Evolutionary conservation across 2,329 filamentous ascomycete genomes (phyloP), one percentile per base, ranked within the genome.

Genomic region (Xylariales sp.): DNA sequence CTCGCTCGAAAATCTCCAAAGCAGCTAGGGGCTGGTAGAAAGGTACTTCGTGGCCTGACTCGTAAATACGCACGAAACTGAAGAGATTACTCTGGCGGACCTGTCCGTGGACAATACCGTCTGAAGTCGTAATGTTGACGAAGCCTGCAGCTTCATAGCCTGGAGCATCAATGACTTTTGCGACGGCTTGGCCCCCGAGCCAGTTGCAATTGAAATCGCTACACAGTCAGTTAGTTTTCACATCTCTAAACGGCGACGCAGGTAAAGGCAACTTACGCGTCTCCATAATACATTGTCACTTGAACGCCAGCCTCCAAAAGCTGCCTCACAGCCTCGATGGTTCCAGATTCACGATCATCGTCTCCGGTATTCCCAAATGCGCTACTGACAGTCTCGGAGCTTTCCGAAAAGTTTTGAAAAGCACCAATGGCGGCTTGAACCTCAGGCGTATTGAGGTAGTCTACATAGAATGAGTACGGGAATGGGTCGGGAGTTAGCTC

Each of bases 341-440:
- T 58, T 19, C 52, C 52, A 32, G 36, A 31, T 44, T 57, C 55
- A 7, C 57, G 56, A 10, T 42, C 44, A 49, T 59, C 83, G 47
- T 70, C 69, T 24, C 87, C 68, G 18, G 68, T 58, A 42, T 72
- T 55, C 62, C 75, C 85, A 47, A 88, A 76, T 8, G 68, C 60
- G 33, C 70, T 52, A 7, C 68, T 65, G 33, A 81, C 65, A 39
- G 61, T 53, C 46, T 43, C 62, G 41, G 55, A 66, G 43, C 66
- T 70, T 24, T 57, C 60, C 3, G 73, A 73, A 60, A 73, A 84
- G 55, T 82, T 84, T 40, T 70, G 69, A 50, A 61, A 76, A 0
- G 76, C 78, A 11, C 79, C 78, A 42, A 83, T 73, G 0, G 77
- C 77, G 10, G 62, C 53, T 48, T 76, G 75, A 1, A 80, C 68